Conservation (phyloP, 2,329 filamentous ascomycete genomes). For the Cytospora mali region DNA sequence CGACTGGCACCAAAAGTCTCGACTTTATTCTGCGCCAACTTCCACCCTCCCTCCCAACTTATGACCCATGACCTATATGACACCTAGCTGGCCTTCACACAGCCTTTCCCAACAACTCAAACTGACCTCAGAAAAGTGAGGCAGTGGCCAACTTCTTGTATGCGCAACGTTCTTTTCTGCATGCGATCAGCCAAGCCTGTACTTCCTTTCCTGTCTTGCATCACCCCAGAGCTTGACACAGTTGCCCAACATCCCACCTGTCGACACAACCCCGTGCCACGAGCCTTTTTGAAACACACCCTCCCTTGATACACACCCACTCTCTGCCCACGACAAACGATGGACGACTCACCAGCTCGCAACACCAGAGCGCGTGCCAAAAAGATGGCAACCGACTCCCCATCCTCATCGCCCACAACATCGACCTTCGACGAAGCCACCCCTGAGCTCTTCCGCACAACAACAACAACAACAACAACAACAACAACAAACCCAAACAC, state of each 20-base stretch:
- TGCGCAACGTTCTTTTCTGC: neutral
- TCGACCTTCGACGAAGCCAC: constrained; percentile 14
- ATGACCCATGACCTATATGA: neutral
- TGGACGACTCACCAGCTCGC: constrained; percentile 25
- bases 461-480: constrained; percentile 4
- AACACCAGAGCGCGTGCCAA: constrained; percentile 23
- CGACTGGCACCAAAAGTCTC: constrained; percentile 5
- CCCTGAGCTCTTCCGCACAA: neutral
- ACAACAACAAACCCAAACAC: no score
- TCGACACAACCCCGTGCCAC: neutral
- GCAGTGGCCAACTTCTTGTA: neutral
- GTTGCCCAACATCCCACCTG: neutral
- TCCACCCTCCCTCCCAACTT: neutral
- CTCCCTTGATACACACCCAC: neutral
- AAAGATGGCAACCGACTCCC: constrained; percentile 11
- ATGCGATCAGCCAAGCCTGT: neutral
- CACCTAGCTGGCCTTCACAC: neutral
- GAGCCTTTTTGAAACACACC: neutral
- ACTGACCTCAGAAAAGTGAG: neutral
- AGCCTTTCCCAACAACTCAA: neutral
- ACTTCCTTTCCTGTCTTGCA: neutral
- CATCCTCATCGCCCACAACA: constrained; percentile 7
- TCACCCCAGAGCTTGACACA: neutral
- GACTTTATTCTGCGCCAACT: neutral
- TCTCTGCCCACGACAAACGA: neutral